Conservation (phyloP, 441 rosid species). For the Heliophila coronopifolia region DNA sequence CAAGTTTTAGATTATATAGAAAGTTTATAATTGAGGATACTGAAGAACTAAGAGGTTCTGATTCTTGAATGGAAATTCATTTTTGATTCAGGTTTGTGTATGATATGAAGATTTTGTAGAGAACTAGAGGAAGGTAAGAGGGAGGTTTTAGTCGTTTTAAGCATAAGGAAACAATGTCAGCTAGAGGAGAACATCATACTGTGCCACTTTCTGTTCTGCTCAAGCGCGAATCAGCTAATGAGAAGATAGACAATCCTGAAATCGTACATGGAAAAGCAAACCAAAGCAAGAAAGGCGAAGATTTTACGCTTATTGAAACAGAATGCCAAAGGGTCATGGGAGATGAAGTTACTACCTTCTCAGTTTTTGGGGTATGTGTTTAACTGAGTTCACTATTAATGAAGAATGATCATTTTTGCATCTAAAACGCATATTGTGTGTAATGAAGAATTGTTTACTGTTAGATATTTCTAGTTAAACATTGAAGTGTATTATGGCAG, state of each 20-base stretch:
- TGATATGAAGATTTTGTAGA: constrained; percentile 10
- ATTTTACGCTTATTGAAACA: constrained; percentile 65
- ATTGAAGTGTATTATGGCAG: constrained; percentile 39
- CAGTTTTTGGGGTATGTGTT: constrained; percentile 69
- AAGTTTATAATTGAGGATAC: neutral
- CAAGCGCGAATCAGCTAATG: constrained; percentile 80
- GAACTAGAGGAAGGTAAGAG: constrained; percentile 20
- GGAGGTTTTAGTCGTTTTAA: neutral
- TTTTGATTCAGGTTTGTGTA: constrained; percentile 21
- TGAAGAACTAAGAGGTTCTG: neutral
- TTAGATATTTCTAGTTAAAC: neutral
- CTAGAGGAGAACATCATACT: constrained; percentile 67
- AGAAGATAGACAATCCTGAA: constrained; percentile 74
- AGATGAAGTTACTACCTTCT: constrained; percentile 73
- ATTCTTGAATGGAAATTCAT: neutral
- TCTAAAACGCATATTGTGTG: neutral
- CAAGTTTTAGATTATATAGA: constrained; percentile 8
- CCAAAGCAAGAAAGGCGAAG: constrained; percentile 99
- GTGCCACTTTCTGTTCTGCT: constrained; percentile 84
- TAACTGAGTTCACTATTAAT: neutral
- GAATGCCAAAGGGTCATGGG: constrained; percentile 77
- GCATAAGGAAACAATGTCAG: constrained; percentile 36
- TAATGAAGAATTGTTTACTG: neutral
- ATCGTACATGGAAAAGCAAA: constrained; percentile 67
- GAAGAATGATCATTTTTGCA: neutral